Base-by-base conservation (phyloP, 2,329 filamentous ascomycete genomes). In the Macrophomina phaseolina region DNA sequence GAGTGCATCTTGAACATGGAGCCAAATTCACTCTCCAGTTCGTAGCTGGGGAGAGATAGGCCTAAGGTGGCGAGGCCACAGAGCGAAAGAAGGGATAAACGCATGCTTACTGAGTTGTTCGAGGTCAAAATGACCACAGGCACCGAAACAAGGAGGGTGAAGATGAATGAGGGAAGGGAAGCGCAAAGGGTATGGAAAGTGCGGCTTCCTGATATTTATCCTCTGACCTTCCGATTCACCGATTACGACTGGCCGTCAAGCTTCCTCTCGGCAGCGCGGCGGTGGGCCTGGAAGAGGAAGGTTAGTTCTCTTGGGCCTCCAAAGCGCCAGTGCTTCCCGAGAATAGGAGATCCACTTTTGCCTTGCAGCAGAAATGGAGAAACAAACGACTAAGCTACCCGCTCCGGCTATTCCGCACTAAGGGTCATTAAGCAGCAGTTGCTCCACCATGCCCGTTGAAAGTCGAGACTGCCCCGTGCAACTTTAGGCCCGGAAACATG, bases 1-100 rank as follows among this genome's bases (percentile, higher is more conserved):
- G 62, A 69, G n/a, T 66, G 66, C 14, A 60, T 36, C 12, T 61
- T 68, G 12, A 58, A 38, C 62, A 38, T 32, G 12, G 52, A 9
- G 1, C 38, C 18, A 32, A 66, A 68, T 2, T 65, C 56, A 5
- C 40, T 45, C 38, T 36, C 36, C 38, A 56, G 58, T 2, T 51
- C 46, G 51, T 4, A 45, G 45, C 53, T n/a, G n/a, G 36, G 55
- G 42, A 4, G 32, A 14, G 46, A 23, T 7, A 23, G 2, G 11
- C 36, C 34, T 18, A 34, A 7, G 36, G 36, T 3, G 23, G 34
- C 53, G 36, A 61, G 53, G 36, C 64, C 53, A 55, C 60, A 23
- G 3, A 66, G 55, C n/a, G 53, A 45, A 4, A 66, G 14, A 14
- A 30, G 1, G 6, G 46, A 45, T 11, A 58, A 42, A 8, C 53